Evolutionary conservation across 371 early-diverging fungal genomes (phyloP), one percentile per base, ranked within the genome.

Genomic region (Mucor sp.): DNA sequence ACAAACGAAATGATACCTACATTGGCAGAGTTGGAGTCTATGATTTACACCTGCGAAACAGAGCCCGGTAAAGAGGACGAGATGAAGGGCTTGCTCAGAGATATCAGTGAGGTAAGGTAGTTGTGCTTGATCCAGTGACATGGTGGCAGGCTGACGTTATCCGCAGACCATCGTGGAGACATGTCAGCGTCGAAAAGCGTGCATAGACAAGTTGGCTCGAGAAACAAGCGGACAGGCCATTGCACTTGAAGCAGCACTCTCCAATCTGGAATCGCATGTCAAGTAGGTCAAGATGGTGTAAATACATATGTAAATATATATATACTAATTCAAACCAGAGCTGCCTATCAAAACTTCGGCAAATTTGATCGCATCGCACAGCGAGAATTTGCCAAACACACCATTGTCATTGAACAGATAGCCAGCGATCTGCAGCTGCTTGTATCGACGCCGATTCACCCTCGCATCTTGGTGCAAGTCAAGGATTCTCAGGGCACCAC

Each of bases 331-430:
- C 5, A 33, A 19, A 56, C 33, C 30, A 71, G 69, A 55, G 47
- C 68, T 2, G 72, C 72, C 28, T 35, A 68, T 41, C 65, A 72
- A 43, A 68, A 39, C 15, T 50, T 72, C n/a, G 56, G 44, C 21
- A 72, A 65, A 53, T 72, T 72, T 58, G 69, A 68, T 21, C 65
- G 72, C n/a, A 72, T 72, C n/a, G 72, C 65, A 14, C 72, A 72
- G 53, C 44, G 69, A 50, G 69, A 69, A 32, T 72, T 72, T 37
- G 27, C 65, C 23, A 72, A 69, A 35, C 58, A 68, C 14, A 65
- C 62, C 1, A 53, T 65, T 32, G 39, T 53, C 3, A 61, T 72
- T 27, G 62, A 33, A 0, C 61, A 35, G 9, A 60, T 72, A 8
- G 69, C 61, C 25, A 37, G 62, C 0, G 69, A 72, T n/a, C 23